Conservation (phyloP, 495 filamentous ascomycete genomes). For the Copromyces sp. region DNA sequence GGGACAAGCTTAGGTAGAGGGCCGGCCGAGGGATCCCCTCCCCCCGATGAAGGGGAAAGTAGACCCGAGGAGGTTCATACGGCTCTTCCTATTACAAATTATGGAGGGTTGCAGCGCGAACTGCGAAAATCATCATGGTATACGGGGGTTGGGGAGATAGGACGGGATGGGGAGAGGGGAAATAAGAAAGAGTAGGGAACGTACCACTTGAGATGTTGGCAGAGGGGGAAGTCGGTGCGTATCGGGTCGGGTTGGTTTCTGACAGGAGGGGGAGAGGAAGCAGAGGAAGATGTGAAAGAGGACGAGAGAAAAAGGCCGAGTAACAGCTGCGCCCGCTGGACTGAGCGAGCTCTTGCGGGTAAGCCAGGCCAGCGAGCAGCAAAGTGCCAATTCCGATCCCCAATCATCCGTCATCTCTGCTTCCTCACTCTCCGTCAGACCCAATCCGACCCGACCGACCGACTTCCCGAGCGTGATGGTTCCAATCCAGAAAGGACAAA, state of each 20-base stretch:
- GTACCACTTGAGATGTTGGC: neutral
- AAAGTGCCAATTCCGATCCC: neutral
- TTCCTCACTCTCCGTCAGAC: neutral
- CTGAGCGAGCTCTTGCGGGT: neutral
- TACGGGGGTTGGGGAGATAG: constrained; percentile 3
- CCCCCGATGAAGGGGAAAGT: neutral
- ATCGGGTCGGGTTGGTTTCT: neutral
- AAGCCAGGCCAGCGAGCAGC: neutral
- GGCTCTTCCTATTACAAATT: constrained; percentile 39
- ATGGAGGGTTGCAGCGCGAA: constrained; percentile 38
- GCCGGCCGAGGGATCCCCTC: constrained; percentile 3
- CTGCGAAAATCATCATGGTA: constrained; percentile 41
- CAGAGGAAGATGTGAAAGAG: neutral
- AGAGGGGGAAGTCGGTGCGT: neutral
- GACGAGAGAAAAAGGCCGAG: neutral
- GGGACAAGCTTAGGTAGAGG: constrained; percentile 1
- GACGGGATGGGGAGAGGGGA: neutral
- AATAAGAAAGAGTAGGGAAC: neutral
- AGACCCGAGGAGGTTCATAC: constrained; percentile 32
- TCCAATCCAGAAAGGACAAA: neutral
- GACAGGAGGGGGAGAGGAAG: neutral
- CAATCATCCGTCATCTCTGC: neutral
- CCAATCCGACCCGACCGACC: neutral
- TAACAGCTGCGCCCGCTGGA: neutral
- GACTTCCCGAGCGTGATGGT: neutral